Conservation (phyloP, 805 yeast species). For the Ogataea ganodermae region DNA sequence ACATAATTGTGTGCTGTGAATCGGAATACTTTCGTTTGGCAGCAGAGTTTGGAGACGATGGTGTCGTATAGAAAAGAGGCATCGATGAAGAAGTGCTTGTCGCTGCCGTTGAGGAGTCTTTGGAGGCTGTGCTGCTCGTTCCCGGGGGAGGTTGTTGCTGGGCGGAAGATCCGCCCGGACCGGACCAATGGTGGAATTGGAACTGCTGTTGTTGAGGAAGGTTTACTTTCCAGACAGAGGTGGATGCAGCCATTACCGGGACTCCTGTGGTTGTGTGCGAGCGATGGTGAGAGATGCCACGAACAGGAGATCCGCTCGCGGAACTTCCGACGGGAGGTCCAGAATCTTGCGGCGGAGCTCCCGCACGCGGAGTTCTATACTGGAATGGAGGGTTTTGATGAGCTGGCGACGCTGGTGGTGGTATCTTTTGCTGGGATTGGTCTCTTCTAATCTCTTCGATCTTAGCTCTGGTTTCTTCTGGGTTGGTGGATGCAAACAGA, state of each 20-base stretch:
- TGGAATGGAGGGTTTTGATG: constrained; percentile 3
- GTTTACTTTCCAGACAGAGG: constrained; percentile 38
- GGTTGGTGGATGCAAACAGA: constrained; percentile 21
- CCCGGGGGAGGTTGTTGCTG: not conserved
- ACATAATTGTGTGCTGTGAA: constrained; percentile 4
- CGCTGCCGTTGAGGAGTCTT: constrained; percentile 12
- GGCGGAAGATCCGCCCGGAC: constrained; percentile 22
- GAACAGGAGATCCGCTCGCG: constrained; percentile 17
- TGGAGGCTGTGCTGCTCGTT: constrained; percentile 5
- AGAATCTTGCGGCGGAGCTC: not conserved
- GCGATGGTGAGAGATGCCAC: constrained; percentile 26
- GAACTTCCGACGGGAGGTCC: not conserved
- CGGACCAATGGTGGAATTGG: constrained; percentile 40
- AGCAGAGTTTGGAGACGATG: constrained; percentile 23
- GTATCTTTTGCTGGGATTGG: too few relatives aligned
- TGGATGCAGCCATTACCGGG: constrained; percentile 27
- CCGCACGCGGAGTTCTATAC: constrained; percentile 4
- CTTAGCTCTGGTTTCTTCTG: constrained; percentile 16
- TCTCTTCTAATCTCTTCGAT: constrained; percentile 14
- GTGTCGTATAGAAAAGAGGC: constrained; percentile 13
- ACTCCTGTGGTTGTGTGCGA: constrained; percentile 31
- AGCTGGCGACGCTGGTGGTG: constrained; percentile 2
- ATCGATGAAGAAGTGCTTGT: constrained; percentile 9
- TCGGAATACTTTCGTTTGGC: constrained; percentile 22
- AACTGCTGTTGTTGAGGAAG: constrained; percentile 36